Conservation (phyloP, 2,329 filamentous ascomycete genomes). For the Phaeophleospora eucalypticola region DNA sequence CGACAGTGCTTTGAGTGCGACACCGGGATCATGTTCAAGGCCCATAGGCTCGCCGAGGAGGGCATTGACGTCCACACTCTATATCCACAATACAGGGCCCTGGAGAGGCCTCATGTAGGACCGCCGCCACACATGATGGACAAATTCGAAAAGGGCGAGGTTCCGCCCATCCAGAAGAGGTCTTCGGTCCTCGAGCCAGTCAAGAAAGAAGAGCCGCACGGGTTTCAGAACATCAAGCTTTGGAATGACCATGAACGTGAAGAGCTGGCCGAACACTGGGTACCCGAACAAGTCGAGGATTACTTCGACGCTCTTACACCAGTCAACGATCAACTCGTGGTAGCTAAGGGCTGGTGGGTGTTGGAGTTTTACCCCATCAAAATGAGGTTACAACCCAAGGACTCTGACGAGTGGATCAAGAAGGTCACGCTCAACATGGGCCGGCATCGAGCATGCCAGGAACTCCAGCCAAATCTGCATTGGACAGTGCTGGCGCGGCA, state of each 20-base stretch:
- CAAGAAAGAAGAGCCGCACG: constrained; percentile 18
- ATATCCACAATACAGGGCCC: constrained; percentile 38
- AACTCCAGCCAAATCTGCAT: constrained; percentile 39
- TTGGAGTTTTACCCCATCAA: constrained; percentile 44
- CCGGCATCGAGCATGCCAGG: constrained; percentile 35
- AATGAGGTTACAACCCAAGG: constrained; percentile 32
- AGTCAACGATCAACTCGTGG: constrained; percentile 39
- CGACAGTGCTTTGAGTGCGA: constrained; percentile 46
- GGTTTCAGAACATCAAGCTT: constrained; percentile 24
- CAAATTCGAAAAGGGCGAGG: constrained; percentile 31
- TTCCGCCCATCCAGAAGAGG: constrained; percentile 34
- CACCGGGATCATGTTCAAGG: constrained; percentile 44
- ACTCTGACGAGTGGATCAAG: constrained; percentile 37
- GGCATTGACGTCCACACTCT: constrained; percentile 42
- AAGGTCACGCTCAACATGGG: constrained; percentile 38
- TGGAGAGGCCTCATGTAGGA: constrained; percentile 30
- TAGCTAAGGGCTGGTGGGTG: constrained; percentile 42
- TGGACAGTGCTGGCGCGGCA: constrained; percentile 42
- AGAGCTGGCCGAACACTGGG: constrained; percentile 21
- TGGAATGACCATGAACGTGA: constrained; percentile 18
- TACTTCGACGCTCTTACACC: constrained; percentile 41
- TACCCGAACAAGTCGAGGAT: constrained; percentile 42
- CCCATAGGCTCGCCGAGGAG: constrained; percentile 37
- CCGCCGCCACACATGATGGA: constrained; percentile 38
- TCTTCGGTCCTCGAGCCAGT: constrained; percentile 19